Evolutionary conservation across 768 basidiomycete genomes (phyloP), one percentile per base, ranked within the genome.

Genomic region (Suillus ampliporus): DNA sequence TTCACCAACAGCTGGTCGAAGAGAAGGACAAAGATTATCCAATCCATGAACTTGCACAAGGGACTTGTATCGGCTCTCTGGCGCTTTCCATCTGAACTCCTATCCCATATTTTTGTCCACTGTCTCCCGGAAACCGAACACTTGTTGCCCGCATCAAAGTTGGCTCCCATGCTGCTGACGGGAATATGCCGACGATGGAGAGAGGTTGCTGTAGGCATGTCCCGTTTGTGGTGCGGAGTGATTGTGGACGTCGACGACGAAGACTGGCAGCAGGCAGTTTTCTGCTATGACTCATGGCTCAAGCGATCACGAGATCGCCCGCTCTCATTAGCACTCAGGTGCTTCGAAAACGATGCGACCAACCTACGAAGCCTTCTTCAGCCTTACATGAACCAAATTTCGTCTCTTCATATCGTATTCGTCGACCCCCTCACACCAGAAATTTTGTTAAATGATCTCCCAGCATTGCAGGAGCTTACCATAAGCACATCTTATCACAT

Each of bases 171-270:
- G 19, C 28, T 51, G 10, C 5, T 51, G 28, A 51, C 50, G 7
- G 19, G 28, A 51, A 51, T 51, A 51, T 51, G 50, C 28, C 50
- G 50, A 51, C 28, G 50, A 26, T 51, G 50, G 50, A 51, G 50
- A 5, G 50, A 51, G 10, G 50, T 51, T 51, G 50, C 28, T 31
- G 5, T 19, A 51, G 28, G 50, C 26, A 51, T 19, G 28, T 31
- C 50, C 19, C 19, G 10, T 31, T 13, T 51, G 28, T 51, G 50
- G 50, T 31, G 50, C 28, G 17, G 50, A 51, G 28, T 31, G 5
- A 51, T 31, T 31, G 50, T 51, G 50, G 50, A 51, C 28, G 26
- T 31, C 4, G 17, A 28, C 19, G 3, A 31, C 19, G 19, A 51
- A 31, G 50, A 51, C 4, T 6, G 28, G 19, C 28, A 51, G 17